phyloP scores from a whole-genome alignment of 2,329 filamentous ascomycete species.

The Thielaviopsis ethacetica region DNA sequence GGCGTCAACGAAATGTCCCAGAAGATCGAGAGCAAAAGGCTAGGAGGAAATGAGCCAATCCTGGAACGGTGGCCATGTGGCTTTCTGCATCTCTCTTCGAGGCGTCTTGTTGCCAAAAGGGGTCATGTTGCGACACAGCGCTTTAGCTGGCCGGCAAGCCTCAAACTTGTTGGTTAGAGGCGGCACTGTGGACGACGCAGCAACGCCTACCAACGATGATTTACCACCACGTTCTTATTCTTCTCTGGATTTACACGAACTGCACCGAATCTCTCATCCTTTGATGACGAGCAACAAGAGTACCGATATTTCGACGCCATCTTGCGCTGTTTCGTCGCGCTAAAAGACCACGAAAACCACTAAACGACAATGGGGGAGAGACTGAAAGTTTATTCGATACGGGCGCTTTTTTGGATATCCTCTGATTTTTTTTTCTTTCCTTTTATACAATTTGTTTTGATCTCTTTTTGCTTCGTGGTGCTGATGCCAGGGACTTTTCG shows the following conservation, averaged over 20 bases:
- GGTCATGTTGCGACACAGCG: neutral
- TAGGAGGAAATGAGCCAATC: constrained; percentile 12
- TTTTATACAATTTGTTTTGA: neutral
- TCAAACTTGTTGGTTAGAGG: neutral
- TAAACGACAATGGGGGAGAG: neutral
- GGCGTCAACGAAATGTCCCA: neutral
- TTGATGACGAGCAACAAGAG: neutral
- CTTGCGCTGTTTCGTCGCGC: neutral
- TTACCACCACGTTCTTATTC: neutral
- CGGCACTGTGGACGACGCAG: neutral
- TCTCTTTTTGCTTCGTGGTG: neutral
- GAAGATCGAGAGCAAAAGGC: neutral
- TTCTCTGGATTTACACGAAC: neutral
- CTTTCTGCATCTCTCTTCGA: neutral
- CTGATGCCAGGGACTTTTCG: no score
- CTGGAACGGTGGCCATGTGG: constrained; percentile 12
- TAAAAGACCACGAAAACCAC: neutral
- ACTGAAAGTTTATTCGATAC: neutral
- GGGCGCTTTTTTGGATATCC: neutral
- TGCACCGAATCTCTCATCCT: neutral
- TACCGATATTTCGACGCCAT: neutral
- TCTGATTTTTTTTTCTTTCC: neutral
- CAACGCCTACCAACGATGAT: neutral
- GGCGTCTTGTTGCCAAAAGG: neutral
- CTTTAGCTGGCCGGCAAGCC: neutral